These are phyloP conservation scores for Simplicillium aogashimaense DNA, from an alignment of 2,329 filamentous ascomycete genomes.

Conservation along the genomic window DNA sequence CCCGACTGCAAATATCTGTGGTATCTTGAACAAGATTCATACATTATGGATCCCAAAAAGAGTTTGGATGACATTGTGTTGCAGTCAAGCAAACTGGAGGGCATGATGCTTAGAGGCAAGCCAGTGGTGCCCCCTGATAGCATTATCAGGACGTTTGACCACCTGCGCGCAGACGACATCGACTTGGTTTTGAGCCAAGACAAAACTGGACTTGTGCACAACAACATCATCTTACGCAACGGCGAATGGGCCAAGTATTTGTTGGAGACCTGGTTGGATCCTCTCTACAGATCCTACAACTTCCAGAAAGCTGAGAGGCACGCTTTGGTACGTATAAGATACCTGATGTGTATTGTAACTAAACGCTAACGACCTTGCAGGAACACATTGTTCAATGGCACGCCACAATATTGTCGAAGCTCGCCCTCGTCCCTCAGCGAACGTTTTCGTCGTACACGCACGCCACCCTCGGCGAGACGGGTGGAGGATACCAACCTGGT, in stretches of 20 bases:
- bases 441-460: slow-evolving; percentile 69
- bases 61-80: slow-evolving; percentile 65
- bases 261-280: slow-evolving; percentile 92
- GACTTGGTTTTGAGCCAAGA: slow-evolving; percentile 83
- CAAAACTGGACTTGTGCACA: slow-evolving; percentile 62
- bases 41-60: slow-evolving; percentile 76
- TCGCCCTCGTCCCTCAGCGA: slow-evolving; percentile 82
- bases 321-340: slow-evolving; percentile 57
- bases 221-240: slow-evolving; percentile 70
- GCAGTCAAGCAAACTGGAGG: slow-evolving; percentile 55
- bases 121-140: slow-evolving; percentile 90
- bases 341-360: too few relatives aligned
- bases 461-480: slow-evolving; percentile 25
- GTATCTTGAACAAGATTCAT: slow-evolving; percentile 73
- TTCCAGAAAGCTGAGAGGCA: slow-evolving; percentile 93
- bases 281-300: slow-evolving; percentile 86
- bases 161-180: slow-evolving; percentile 67
- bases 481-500: slow-evolving; percentile 66
- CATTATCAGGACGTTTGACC: slow-evolving; percentile 87
- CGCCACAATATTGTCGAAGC: slow-evolving; percentile 81
- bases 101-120: slow-evolving; percentile 72
- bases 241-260: slow-evolving; percentile 92
- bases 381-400: slow-evolving; percentile 95
- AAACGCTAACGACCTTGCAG: too few relatives aligned
- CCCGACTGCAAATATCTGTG: slow-evolving; percentile 75